These are phyloP conservation scores for Backusella circina DNA, from an alignment of 192 early-diverging fungal species.

Conservation along the genomic window DNA sequence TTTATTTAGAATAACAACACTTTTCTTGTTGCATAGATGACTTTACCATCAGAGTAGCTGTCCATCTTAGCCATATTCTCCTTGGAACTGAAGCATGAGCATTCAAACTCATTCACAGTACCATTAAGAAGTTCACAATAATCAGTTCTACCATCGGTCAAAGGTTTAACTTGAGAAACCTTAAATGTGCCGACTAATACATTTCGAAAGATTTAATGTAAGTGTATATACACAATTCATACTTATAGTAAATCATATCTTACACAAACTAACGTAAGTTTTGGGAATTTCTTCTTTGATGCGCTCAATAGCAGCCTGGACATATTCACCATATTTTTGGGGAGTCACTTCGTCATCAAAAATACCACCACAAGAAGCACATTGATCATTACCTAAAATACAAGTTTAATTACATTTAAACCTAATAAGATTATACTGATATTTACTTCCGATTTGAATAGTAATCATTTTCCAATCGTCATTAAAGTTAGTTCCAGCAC, in stretches of 20 bases:
- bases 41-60: conserved; percentile 10
- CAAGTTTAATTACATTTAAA: background rate
- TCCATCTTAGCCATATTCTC: conserved; percentile 14
- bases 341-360: background rate
- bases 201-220: background rate
- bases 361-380: conserved; percentile 7
- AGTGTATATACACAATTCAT: background rate
- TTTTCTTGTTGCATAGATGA: background rate
- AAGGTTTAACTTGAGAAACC: conserved; percentile 18
- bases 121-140: conserved; percentile 12
- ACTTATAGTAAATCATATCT: background rate
- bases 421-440: background rate
- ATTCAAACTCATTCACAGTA: conserved; percentile 13
- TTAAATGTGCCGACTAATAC: conserved; percentile 18
- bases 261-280: conserved; percentile 16
- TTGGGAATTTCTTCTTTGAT: conserved; percentile 12
- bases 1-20: background rate
- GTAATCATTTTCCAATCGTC: conserved; percentile 15
- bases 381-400: conserved; percentile 21
- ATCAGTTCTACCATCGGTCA: conserved; percentile 10
- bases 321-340: conserved; percentile 6
- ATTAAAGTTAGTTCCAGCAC: background rate
- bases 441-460: conserved; percentile 24
- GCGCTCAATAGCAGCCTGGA: conserved; percentile 11
- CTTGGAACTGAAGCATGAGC: conserved; percentile 7